Percentiles rank a stretch among this genome's conserved stretches.
phyloP scores from a whole-genome alignment of 805 yeast species.

The Torulaspora delbrueckii region DNA sequence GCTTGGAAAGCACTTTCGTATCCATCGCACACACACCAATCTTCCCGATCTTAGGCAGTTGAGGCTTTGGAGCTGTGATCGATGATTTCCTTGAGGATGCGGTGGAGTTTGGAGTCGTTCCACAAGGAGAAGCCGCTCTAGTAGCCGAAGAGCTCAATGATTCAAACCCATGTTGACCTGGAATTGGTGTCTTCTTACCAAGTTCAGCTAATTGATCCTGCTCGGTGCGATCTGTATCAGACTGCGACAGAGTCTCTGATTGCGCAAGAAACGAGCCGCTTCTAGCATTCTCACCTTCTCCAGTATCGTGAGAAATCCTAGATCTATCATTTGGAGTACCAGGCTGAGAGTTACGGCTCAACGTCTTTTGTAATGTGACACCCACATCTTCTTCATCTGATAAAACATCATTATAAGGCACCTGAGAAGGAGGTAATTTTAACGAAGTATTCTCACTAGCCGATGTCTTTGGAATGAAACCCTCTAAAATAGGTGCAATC shows the following conservation, averaged over 20 bases:
- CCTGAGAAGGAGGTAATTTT: conserved; percentile 33
- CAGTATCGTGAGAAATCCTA: conserved; percentile 3
- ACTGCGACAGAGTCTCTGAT: conserved; percentile 2
- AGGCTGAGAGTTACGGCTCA: conserved; percentile 26
- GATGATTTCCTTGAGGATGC: conserved; percentile 31
- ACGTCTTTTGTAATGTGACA: conserved; percentile 23
- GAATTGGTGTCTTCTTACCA: conserved; percentile 5
- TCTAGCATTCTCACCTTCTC: conserved; percentile 9
- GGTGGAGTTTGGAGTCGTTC: conserved; percentile 23
- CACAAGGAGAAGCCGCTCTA: conserved; percentile 12
- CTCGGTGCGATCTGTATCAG: conserved; percentile 6
- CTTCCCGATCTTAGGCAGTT: conserved; percentile 73
- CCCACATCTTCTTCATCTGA: conserved; percentile 28
- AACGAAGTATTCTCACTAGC: conserved; percentile 43
- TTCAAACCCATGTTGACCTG: conserved; percentile 6
- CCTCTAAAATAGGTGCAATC: conserved; percentile 72
- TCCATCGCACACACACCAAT: conserved; percentile 99
- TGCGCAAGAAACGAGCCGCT: conserved; percentile 6
- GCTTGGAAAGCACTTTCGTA: conserved; percentile 90
- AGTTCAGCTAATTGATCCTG: conserved; percentile 7
- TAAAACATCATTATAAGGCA: conserved; percentile 19
- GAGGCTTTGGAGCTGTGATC: conserved; percentile 30
- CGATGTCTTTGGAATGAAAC: conserved; percentile 67
- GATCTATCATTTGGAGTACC: conserved; percentile 10
- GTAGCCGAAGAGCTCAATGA: conserved; percentile 9